A percentile compares a stretch with the other conserved stretches of the same genome.
Conservation (phyloP, 768 basidiomycete genomes). For the Daedalea quercina region DNA sequence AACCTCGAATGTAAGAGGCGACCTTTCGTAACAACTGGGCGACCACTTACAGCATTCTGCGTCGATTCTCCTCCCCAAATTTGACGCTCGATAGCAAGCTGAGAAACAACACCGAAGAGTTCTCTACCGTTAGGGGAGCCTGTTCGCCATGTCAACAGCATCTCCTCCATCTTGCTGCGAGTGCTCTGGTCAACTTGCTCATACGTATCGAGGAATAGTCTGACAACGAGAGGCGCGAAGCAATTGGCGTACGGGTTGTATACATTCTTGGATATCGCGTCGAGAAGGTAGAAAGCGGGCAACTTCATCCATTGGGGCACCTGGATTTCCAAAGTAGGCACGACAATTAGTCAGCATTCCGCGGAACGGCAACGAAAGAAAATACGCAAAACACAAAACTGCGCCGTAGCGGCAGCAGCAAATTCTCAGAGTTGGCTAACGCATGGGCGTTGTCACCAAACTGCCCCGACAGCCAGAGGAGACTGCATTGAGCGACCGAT, state of each 20-base stretch:
- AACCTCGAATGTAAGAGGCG: background rate
- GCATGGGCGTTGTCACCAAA: slow-evolving; percentile 4
- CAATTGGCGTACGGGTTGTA: slow-evolving; percentile 86
- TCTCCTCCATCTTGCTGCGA: slow-evolving; percentile 95
- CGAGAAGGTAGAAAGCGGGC: slow-evolving; percentile 90
- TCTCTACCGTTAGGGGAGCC: slow-evolving; percentile 77
- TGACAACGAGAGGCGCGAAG: slow-evolving; percentile 76
- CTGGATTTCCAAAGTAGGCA: slow-evolving; percentile 37
- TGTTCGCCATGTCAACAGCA: slow-evolving; percentile 91
- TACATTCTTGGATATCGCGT: slow-evolving; percentile 96
- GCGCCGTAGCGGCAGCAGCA: slow-evolving; percentile 7
- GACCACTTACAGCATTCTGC: slow-evolving; percentile 32
- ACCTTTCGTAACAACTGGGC: background rate
- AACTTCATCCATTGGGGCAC: slow-evolving; percentile 87
- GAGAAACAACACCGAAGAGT: slow-evolving; percentile 77
- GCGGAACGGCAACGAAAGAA: slow-evolving; percentile 18
- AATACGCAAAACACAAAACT: slow-evolving; percentile 3
- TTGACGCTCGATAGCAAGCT: slow-evolving; percentile 77
- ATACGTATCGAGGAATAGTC: slow-evolving; percentile 85
- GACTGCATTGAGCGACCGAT: slow-evolving; percentile 8
- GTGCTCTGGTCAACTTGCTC: slow-evolving; percentile 77
- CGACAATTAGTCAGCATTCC: slow-evolving; percentile 63
- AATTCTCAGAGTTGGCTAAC: slow-evolving; percentile 10
- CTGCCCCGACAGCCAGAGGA: slow-evolving; percentile 1
- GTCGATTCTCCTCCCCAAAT: slow-evolving; percentile 63